Percentiles rank a stretch among this genome's conserved stretches.
These are phyloP conservation scores for Coelastrella sp. DNA, from an alignment of 139 green algal genomes.

Conservation along the genomic window DNA sequence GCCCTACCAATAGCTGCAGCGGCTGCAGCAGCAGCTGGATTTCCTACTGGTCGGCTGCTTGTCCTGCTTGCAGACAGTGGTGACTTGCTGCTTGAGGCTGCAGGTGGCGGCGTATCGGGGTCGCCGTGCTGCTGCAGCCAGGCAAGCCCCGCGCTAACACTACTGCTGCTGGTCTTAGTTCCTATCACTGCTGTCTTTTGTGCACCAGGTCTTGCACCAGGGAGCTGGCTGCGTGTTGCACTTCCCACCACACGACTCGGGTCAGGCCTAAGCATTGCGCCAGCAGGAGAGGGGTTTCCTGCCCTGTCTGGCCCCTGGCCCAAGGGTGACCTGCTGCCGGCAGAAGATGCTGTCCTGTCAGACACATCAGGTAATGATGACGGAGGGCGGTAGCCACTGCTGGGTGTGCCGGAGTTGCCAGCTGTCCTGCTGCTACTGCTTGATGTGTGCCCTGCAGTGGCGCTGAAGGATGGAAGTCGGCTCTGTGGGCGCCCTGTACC, in stretches of 20 bases:
- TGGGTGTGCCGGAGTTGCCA: not conserved
- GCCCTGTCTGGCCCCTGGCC: not conserved
- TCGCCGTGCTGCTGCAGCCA: slow-evolving; percentile 34
- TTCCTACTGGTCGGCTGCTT: not conserved
- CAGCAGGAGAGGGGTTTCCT: slow-evolving; percentile 11
- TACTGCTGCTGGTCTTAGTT: not conserved
- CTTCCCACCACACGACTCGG: not conserved
- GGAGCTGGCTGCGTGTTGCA: not conserved
- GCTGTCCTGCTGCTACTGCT: slow-evolving; percentile 15
- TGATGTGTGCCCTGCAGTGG: not conserved
- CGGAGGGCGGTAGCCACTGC: slow-evolving; percentile 8
- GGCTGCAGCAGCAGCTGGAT: not conserved
- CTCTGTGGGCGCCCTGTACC: not conserved
- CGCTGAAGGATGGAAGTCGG: slow-evolving; percentile 5
- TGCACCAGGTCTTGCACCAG: not conserved
- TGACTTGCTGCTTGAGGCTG: not conserved
- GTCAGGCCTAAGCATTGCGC: not conserved
- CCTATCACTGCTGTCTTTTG: not conserved
- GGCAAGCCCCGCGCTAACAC: not conserved
- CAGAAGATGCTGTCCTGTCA: not conserved
- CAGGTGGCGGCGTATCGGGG: not conserved
- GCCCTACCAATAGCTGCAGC: not conserved
- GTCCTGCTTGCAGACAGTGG: not conserved
- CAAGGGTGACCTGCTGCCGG: not conserved
- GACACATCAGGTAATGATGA: not conserved